Conservation (phyloP, 495 filamentous ascomycete genomes). For the Terfezia claveryi region DNA sequence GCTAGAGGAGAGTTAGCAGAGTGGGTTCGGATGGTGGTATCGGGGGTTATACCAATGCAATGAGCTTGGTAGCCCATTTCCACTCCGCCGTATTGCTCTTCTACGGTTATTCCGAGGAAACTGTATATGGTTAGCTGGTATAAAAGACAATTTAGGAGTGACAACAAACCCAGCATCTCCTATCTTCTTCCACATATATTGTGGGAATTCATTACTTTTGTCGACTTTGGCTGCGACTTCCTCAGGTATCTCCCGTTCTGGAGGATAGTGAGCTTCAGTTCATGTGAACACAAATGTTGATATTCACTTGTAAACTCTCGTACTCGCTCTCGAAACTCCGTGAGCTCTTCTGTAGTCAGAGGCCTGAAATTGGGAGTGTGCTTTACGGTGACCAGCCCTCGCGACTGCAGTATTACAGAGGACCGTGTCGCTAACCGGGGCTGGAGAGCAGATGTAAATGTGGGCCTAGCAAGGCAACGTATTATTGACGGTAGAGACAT, state of each 20-base stretch:
- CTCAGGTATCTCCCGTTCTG: slow-evolving; percentile 52
- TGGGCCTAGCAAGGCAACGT: too few species aligned
- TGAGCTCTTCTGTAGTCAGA: slow-evolving; percentile 50
- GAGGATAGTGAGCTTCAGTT: not conserved
- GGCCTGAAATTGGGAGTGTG: slow-evolving; percentile 67
- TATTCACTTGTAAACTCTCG: slow-evolving; percentile 62
- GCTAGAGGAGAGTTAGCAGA: slow-evolving; percentile 17
- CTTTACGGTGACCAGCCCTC: slow-evolving; percentile 33
- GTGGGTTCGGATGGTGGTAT: not conserved
- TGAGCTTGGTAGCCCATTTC: slow-evolving; percentile 94
- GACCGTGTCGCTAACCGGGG: too few species aligned
- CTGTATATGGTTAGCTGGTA: slow-evolving; percentile 12
- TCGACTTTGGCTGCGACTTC: slow-evolving; percentile 66
- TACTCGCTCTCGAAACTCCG: slow-evolving; percentile 70
- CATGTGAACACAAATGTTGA: not conserved
- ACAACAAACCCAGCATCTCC: slow-evolving; percentile 41
- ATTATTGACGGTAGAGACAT: too few species aligned
- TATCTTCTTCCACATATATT: slow-evolving; percentile 80
- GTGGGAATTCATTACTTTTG: slow-evolving; percentile 67
- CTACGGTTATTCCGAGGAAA: slow-evolving; percentile 79
- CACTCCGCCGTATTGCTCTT: slow-evolving; percentile 80
- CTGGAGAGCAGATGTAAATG: too few species aligned
- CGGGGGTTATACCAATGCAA: slow-evolving; percentile 33
- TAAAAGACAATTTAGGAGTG: slow-evolving; percentile 22
- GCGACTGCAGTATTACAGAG: slow-evolving; percentile 1